phyloP scores from a whole-genome alignment of 2,329 filamentous ascomycete species.

The Fusarium sp. region DNA sequence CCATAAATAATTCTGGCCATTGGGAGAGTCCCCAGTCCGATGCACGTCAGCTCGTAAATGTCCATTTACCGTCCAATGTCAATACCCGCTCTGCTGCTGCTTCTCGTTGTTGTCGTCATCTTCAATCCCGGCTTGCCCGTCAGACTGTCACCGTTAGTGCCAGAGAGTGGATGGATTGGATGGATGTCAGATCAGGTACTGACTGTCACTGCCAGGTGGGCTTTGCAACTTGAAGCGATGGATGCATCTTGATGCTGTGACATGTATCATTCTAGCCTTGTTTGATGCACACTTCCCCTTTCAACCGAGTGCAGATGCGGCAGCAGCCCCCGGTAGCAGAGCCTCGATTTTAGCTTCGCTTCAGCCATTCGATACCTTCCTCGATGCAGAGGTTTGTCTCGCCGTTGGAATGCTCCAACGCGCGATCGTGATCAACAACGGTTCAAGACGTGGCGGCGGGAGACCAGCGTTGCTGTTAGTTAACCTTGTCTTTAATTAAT shows the following conservation, averaged over 20 bases:
- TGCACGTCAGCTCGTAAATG: constrained; percentile 12
- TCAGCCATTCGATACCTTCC: not conserved
- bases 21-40: constrained; percentile 1
- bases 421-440: not conserved
- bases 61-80: not conserved
- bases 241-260: not conserved
- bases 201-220: not conserved
- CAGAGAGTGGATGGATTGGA: not conserved
- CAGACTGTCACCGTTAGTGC: not conserved
- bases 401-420: constrained; percentile 14
- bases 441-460: not conserved
- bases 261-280: constrained; percentile 3
- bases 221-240: not conserved
- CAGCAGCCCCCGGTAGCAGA: constrained; percentile 24
- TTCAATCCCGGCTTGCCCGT: not conserved
- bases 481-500: not conserved
- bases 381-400: constrained; percentile 9
- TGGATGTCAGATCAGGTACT: not conserved
- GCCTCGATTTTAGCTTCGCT: constrained; percentile 19
- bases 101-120: not conserved
- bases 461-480: not conserved
- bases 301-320: not conserved
- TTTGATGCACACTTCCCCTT: not conserved
- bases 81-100: not conserved
- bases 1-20: constrained; percentile 34